phyloP scores from a whole-genome alignment of 1,284 basidiomycete species.

The Agaricales sp. region DNA sequence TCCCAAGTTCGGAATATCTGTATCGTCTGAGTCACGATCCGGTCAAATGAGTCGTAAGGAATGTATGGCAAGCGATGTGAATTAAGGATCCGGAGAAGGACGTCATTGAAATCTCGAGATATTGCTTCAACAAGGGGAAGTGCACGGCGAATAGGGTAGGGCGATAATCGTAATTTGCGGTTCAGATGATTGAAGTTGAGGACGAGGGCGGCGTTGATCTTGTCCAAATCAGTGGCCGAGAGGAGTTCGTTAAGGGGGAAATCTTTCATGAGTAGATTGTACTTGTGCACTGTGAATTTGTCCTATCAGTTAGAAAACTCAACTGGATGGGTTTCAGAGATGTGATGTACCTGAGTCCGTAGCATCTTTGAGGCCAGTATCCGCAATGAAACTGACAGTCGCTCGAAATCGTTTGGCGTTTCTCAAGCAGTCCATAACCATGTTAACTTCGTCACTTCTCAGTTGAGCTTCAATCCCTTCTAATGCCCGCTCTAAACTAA shows the following conservation, averaged over 20 bases:
- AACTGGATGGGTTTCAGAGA: neutral
- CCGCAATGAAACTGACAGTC: slow-evolving; percentile 95
- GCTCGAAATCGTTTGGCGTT: slow-evolving; percentile 97
- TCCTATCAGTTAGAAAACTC: too few relatives aligned
- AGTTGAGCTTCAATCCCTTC: slow-evolving; percentile 92
- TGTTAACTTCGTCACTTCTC: slow-evolving; percentile 82
- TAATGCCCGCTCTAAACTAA: slow-evolving; percentile 86
- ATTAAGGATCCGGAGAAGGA: slow-evolving; percentile 84
- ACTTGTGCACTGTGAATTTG: slow-evolving; percentile 70
- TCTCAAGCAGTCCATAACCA: slow-evolving; percentile 92
- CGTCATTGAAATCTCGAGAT: slow-evolving; percentile 94
- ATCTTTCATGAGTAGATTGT: slow-evolving; percentile 98
- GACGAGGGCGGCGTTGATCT: slow-evolving; percentile 81
- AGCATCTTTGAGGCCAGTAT: slow-evolving; percentile 93
- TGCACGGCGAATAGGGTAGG: slow-evolving; percentile 92
- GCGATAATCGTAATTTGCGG: slow-evolving; percentile 90
- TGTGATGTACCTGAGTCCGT: slow-evolving; percentile 65
- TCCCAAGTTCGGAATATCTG: slow-evolving; percentile 94
- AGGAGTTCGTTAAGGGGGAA: slow-evolving; percentile 95
- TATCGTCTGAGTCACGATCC: slow-evolving; percentile 67
- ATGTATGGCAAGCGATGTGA: slow-evolving; percentile 88
- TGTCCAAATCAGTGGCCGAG: slow-evolving; percentile 91
- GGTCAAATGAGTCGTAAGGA: slow-evolving; percentile 90
- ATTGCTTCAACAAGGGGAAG: slow-evolving; percentile 97
- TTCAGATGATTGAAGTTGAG: slow-evolving; percentile 92